phyloP scores from a whole-genome alignment of 495 filamentous ascomycete genomes.

The Terfezia claveryi region DNA sequence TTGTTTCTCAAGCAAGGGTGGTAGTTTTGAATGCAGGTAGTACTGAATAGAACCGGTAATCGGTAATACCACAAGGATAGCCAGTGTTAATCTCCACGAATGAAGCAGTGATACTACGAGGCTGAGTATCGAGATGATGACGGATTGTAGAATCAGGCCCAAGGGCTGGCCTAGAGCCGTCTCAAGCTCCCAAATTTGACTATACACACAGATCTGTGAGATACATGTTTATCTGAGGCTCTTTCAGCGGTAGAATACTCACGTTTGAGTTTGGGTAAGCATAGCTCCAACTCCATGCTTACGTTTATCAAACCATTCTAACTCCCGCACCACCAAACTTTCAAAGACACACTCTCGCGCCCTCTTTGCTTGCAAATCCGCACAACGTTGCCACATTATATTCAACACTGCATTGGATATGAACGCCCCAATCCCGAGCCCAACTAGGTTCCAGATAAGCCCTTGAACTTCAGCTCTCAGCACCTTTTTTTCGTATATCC shows the following conservation, averaged over 20 bases:
- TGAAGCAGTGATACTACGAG: constrained; percentile 50
- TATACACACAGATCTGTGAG: constrained; percentile 16
- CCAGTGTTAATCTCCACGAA: constrained; percentile 67
- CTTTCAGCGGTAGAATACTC: constrained; percentile 15
- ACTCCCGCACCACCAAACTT: constrained; percentile 44
- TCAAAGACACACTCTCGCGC: constrained; percentile 43
- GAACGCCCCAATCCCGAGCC: constrained; percentile 41
- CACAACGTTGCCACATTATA: constrained; percentile 46
- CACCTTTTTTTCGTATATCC: constrained; percentile 5
- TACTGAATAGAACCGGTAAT: constrained; percentile 37
- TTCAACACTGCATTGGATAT: constrained; percentile 42
- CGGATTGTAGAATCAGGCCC: constrained; percentile 41
- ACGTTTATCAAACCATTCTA: constrained; percentile 64
- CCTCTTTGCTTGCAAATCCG: constrained; percentile 53
- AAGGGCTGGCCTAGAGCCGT: constrained; percentile 56
- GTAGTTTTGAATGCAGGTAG: constrained; percentile 36
- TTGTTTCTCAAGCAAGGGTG: constrained; percentile 45
- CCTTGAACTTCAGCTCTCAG: constrained; percentile 26
- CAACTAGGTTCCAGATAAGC: constrained; percentile 34
- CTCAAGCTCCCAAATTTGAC: constrained; percentile 66
- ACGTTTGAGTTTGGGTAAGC: constrained; percentile 53
- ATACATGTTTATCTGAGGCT: background rate
- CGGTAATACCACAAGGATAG: constrained; percentile 58
- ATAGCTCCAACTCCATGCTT: constrained; percentile 51
- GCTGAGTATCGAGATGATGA: constrained; percentile 36